A percentile compares a stretch with the other conserved stretches of the same genome.
phyloP scores from a whole-genome alignment of 257 asterid species.

The Jacaranda copaia region DNA sequence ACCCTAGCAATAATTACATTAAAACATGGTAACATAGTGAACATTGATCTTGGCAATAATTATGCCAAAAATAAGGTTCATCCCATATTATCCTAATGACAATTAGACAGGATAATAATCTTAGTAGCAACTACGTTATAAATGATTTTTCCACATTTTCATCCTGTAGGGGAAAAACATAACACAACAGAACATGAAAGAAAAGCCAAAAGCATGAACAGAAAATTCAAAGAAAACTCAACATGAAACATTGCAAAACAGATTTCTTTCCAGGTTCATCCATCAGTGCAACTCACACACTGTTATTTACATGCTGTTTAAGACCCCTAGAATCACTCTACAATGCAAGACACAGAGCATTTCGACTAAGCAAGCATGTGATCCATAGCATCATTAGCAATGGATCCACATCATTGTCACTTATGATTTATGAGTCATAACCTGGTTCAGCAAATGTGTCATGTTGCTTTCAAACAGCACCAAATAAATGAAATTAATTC shows the following conservation, averaged over 20 bases:
- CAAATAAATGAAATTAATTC: not conserved
- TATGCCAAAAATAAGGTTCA: not conserved
- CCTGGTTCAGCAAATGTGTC: not conserved
- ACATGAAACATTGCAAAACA: not conserved
- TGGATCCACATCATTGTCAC: not conserved
- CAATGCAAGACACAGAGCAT: not conserved
- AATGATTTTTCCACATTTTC: not conserved
- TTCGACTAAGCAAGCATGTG: not conserved
- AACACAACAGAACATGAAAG: conserved; percentile 4
- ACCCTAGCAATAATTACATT: conserved; percentile 3
- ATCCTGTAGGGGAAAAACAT: not conserved
- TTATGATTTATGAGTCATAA: not conserved
- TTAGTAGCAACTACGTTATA: not conserved
- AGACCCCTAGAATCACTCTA: not conserved
- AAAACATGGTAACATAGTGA: not conserved
- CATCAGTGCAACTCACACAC: not conserved
- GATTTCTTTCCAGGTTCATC: not conserved
- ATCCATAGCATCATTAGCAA: not conserved
- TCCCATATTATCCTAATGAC: not conserved
- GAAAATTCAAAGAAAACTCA: not conserved
- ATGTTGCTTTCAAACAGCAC: not conserved
- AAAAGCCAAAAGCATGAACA: conserved; percentile 4
- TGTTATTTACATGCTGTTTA: not conserved
- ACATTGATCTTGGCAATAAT: not conserved
- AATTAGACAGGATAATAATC: not conserved